Evolutionary conservation across 2,329 filamentous ascomycete genomes (phyloP).

Genomic region (Xylogone sp.): DNA sequence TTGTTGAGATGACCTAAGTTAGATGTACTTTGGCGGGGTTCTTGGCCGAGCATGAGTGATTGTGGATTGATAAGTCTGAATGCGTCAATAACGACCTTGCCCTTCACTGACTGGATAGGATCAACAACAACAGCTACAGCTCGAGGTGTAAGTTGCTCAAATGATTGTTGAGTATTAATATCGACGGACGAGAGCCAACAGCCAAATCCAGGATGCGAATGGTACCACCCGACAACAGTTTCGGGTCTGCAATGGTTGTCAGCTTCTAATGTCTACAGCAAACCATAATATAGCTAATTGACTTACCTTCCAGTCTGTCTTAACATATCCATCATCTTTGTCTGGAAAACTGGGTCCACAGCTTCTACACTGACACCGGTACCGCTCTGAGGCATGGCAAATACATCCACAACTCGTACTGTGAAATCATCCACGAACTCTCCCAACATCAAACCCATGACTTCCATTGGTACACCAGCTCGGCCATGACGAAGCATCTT

Average conservation of each 20-base stretch:
- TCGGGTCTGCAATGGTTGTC: conserved; percentile 63
- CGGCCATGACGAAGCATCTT: conserved; percentile 99
- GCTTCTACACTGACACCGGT: conserved; percentile 98
- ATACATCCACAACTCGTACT: conserved; percentile 95
- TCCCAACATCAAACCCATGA: conserved; percentile 98
- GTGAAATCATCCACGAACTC: conserved; percentile 99
- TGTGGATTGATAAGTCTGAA: conserved; percentile 99
- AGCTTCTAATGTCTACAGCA: not conserved
- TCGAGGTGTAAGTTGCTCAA: conserved; percentile 94
- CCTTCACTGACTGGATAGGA: conserved; percentile 98
- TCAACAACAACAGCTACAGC: conserved; percentile 98
- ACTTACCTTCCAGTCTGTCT: conserved; percentile 88
- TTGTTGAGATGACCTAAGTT: conserved; percentile 98
- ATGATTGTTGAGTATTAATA: conserved; percentile 99
- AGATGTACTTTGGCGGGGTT: conserved; percentile 94
- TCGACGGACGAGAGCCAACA: conserved; percentile 99
- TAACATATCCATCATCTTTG: conserved; percentile 99
- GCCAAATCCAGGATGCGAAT: conserved; percentile 97
- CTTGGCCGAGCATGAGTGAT: conserved; percentile 95
- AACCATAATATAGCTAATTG: not conserved
- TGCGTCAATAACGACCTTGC: conserved; percentile 98
- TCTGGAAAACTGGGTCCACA: conserved; percentile 97
- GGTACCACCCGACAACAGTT: conserved; percentile 98
- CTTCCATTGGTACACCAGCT: conserved; percentile 98
- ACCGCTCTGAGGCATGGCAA: conserved; percentile 98